Conservation (phyloP, 2,329 filamentous ascomycete species). For the Clonostachys solani region DNA sequence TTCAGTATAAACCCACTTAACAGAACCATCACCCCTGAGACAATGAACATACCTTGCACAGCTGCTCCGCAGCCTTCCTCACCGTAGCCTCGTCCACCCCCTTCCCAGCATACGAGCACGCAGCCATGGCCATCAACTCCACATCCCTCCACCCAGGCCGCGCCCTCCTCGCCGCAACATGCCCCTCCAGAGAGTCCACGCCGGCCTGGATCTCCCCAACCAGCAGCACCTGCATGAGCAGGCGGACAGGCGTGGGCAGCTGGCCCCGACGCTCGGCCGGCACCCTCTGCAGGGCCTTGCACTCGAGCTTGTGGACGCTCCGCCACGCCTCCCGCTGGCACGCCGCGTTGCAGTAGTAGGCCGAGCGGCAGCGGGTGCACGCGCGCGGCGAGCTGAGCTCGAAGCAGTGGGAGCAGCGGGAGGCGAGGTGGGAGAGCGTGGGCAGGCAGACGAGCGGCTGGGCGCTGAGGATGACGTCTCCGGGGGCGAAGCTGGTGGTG, state of each 20-base stretch:
- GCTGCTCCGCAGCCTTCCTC: conserved; percentile 34
- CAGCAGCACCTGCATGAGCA: conserved; percentile 46
- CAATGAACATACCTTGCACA: conserved; percentile 46
- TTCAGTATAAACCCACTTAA: neutral
- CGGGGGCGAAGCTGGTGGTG: conserved; percentile 34
- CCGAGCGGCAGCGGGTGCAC: conserved; percentile 49
- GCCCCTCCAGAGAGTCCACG: conserved; percentile 37
- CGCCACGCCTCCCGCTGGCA: conserved; percentile 55
- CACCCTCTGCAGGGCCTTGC: conserved; percentile 34
- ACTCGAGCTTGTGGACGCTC: conserved; percentile 49
- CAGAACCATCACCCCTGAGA: neutral
- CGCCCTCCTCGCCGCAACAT: conserved; percentile 32
- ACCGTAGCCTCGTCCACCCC: conserved; percentile 27
- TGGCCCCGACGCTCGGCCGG: conserved; percentile 11
- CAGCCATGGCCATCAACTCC: conserved; percentile 38
- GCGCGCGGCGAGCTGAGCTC: conserved; percentile 15
- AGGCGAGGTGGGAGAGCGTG: conserved; percentile 29
- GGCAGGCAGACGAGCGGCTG: conserved; percentile 40
- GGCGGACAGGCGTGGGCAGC: conserved; percentile 52
- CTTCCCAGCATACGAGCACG: conserved; percentile 34
- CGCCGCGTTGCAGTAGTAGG: conserved; percentile 46
- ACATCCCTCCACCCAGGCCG: conserved; percentile 46
- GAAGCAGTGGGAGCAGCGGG: conserved; percentile 48
- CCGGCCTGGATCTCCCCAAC: conserved; percentile 14
- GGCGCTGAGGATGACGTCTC: conserved; percentile 41